Evolutionary conservation across 2,329 filamentous ascomycete species (phyloP), one percentile per base, ranked within the genome.

Genomic region (Teratosphaeriaceae sp.): DNA sequence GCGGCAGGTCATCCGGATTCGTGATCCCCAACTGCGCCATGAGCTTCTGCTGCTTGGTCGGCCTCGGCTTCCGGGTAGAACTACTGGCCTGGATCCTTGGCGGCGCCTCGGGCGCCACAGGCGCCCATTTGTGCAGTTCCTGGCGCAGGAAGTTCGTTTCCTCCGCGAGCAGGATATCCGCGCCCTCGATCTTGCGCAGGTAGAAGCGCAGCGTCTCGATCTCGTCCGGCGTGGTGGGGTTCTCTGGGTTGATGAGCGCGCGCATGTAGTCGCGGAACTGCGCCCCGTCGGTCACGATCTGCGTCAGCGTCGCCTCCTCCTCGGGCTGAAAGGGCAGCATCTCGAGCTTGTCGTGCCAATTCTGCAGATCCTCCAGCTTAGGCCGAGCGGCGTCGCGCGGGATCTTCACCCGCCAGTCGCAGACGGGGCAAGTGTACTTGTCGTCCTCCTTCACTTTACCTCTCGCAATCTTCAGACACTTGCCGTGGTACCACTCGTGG

Each of bases 91-190:
- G 85, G 8, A 95, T 74, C 27, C 94, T 82, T 18, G 89, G 89
- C 3, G 92, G 92, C 11, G 92, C 74, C 12, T 87, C 77, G 0
- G 88, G 85, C 1, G 92, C 89, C 20, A 97, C 87, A 2, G 89
- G 89, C 29, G 84, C 88, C 85, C 87, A 95, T 61, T 88, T 94
- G 66, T 98, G 92, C 44, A 98, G 74, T 60, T 96, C 88, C 61
- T 95, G 88, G 19, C 90, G 82, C 70, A 98, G 90, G 65, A 94
- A 95, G 61, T 98, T 98, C n/a, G 90, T 96, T 68, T 98, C 92
- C 44, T 83, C 84, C 0, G 89, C 79, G 2, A 98, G 73, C 2
- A 98, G 75, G 40, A 98, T 89, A 62, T 98, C 92, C 1, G 92
- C 89, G 2, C 92, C 92, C 67, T 98, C 92, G 42, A 98, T 88